Base-by-base conservation (phyloP, 257 asterid species). In the Coffea eugenioides region DNA sequence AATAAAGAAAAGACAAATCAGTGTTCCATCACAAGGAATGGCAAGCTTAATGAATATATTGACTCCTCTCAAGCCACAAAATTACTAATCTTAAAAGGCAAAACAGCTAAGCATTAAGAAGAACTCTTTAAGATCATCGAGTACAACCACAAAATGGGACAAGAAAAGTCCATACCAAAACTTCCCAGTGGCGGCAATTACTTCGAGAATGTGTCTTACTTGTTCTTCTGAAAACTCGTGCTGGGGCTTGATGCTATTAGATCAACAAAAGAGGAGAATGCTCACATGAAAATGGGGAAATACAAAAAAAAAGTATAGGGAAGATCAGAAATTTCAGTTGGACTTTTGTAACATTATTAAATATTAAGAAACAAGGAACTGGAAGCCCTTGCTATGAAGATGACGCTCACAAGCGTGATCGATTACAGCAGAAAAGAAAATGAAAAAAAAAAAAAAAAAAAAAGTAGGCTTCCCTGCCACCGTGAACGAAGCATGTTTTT, bases 141-240 rank as follows among this genome's bases (percentile, higher is more conserved):
- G 23, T 23, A 56, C 67, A 80, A 62, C 52, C 64, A 81, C 1
- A 59, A 25, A 13, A 79, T 20, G 12, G 46, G 5, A 83, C 46
- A 13, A 9, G 73, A 65, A 69, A 31, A 71, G 36, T 20, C 27
- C 85, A 74, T 92, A 94, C 98, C 98, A 91, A 84, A 84, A 94
- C 85, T 88, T 91, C 77, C 97, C 98, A 0, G 93, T 92, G 79
- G 91, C 84, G 43, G 97, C 97, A 84, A 93, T 94, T 73, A 76
- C 75, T 85, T 90, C 94, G 82, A 94, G 62, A 46, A 88, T 73
- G 71, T 79, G 67, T 82, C 87, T 87, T 56, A 89, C 82, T 84
- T 92, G 92, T 79, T 91, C 92, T 45, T 74, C 84, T 13, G 91
- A 80, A 77, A 88, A 84, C 70, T 72, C 77, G 16, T 81, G 82